A percentile compares a stretch with the other conserved stretches of the same genome.
Evolutionary conservation across 495 filamentous ascomycete genomes (phyloP).

Genomic region (Podospora tetraspora): DNA sequence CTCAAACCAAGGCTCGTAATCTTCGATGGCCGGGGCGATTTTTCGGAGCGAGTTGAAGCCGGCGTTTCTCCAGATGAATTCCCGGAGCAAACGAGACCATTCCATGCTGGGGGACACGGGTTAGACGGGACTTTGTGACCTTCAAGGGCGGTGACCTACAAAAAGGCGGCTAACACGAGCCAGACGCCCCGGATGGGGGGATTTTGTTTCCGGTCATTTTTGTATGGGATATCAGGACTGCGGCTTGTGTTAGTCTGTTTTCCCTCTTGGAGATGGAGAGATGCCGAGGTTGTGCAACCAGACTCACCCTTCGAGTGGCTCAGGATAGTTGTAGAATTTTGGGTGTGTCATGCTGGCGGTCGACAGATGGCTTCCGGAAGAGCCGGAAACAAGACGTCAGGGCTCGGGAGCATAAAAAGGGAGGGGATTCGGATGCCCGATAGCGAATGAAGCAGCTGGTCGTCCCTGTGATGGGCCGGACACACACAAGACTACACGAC

Average conservation of each 20-base stretch:
- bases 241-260: slow-evolving; percentile 1
- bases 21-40: slow-evolving; percentile 50
- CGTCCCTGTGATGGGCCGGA: neutral
- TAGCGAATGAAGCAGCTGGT: neutral
- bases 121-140: slow-evolving; percentile 1
- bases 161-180: slow-evolving; percentile 21
- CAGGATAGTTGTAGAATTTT: slow-evolving; percentile 15
- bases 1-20: slow-evolving; percentile 64
- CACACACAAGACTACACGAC: neutral
- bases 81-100: slow-evolving; percentile 28
- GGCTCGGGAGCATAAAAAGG: neutral
- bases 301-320: slow-evolving; percentile 21
- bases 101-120: slow-evolving; percentile 25
- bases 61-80: slow-evolving; percentile 58
- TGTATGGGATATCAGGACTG: slow-evolving; percentile 30
- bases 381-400: neutral
- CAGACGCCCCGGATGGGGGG: slow-evolving; percentile 25
- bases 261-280: neutral
- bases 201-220: slow-evolving; percentile 24
- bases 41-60: slow-evolving; percentile 59
- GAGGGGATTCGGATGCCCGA: neutral
- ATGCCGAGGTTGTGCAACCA: neutral
- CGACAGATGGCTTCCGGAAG: neutral
- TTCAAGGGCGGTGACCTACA: slow-evolving; percentile 16
- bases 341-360: neutral